A percentile compares a stretch with the other conserved stretches of the same genome.
Evolutionary conservation across 768 basidiomycete species (phyloP).

Genomic region (Dioszegia aurantiaca): DNA sequence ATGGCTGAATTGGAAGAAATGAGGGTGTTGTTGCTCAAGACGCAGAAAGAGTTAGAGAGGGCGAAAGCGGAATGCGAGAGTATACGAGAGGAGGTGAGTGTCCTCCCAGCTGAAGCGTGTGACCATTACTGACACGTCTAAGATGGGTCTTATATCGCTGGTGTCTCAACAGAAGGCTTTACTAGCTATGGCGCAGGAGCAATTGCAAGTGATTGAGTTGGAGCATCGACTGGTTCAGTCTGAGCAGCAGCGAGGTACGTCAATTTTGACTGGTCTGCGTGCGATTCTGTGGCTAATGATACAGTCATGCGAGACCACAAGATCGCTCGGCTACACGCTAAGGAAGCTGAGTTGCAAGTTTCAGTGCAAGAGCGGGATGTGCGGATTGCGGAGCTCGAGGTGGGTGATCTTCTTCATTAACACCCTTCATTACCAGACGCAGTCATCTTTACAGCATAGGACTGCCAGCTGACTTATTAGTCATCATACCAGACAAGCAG

Average conservation of each 20-base stretch:
- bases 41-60: conserved; percentile 29
- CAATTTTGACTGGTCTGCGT: not conserved
- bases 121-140: conserved; percentile 7
- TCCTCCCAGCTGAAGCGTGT: not conserved
- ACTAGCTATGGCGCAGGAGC: conserved; percentile 37
- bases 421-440: no score
- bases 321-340: conserved; percentile 38
- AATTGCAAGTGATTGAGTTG: conserved; percentile 42
- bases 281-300: not conserved
- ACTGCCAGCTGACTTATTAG: conserved; percentile 14
- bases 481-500: conserved; percentile 23
- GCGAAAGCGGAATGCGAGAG: conserved; percentile 31
- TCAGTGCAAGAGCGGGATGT: conserved; percentile 34
- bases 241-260: conserved; percentile 37
- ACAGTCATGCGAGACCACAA: conserved; percentile 47
- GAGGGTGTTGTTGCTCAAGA: not conserved
- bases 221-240: conserved; percentile 37
- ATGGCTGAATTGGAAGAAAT: conserved; percentile 12
- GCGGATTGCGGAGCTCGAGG: conserved; percentile 29
- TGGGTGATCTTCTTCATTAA: conserved; percentile 13
- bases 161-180: conserved; percentile 40
- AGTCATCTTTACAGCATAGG: no score
- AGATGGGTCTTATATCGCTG: conserved; percentile 35
- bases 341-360: conserved; percentile 33
- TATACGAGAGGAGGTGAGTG: conserved; percentile 43